Percentiles rank a stretch among this genome's conserved stretches.
Conservation (phyloP, 352 stramenopile species). For the Phytophthora lateralis region DNA sequence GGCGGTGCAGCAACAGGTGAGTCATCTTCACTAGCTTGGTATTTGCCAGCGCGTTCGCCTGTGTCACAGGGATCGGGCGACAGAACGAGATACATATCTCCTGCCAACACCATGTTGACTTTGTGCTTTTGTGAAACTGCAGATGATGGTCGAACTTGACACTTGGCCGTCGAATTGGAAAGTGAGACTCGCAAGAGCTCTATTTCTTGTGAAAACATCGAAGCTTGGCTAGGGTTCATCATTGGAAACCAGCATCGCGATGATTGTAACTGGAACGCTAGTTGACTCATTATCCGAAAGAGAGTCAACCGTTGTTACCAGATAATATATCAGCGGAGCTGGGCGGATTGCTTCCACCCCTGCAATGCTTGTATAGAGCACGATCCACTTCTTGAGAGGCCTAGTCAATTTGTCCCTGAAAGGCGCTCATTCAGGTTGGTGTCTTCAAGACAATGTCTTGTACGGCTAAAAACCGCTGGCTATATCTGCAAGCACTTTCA, state of each 20-base stretch:
- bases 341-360: not conserved
- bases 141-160: not conserved
- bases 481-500: conserved; percentile 35
- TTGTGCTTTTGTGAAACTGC: not conserved
- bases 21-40: conserved; percentile 13
- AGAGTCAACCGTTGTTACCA: not conserved
- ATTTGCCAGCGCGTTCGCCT: conserved; percentile 12
- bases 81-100: conserved; percentile 34
- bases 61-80: conserved; percentile 30
- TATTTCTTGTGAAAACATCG: not conserved
- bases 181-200: conserved; percentile 12
- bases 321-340: conserved; percentile 11
- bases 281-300: not conserved
- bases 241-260: not conserved
- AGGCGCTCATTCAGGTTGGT: conserved; percentile 4
- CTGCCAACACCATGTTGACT: conserved; percentile 20
- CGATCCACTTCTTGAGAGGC: conserved; percentile 5
- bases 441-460: not conserved
- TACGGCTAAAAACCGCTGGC: not conserved
- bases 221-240: not conserved
- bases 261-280: conserved; percentile 10
- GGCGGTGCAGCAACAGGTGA: not conserved
- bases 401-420: too few relatives aligned
- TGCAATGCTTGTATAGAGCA: not conserved
- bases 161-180: conserved; percentile 15